Evolutionary conservation across 371 early-diverging fungal genomes (phyloP), one percentile per base, ranked within the genome.

Genomic region (Mitosporidium daphniae): DNA sequence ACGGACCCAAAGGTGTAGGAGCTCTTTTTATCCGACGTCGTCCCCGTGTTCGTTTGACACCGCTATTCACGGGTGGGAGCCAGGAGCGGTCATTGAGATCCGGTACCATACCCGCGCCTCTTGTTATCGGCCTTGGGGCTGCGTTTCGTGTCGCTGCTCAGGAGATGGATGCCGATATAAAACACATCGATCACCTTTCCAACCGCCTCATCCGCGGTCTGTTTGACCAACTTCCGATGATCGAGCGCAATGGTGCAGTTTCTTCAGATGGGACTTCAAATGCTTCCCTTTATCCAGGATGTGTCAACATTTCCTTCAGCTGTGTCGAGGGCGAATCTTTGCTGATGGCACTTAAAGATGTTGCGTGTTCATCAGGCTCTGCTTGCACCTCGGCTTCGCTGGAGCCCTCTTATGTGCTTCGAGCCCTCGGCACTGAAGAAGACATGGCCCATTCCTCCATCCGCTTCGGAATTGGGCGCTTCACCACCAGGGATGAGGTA

Each of bases 301-400:
- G 98, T 44, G 65, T 94, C 31, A 97, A 97, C 42, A 48, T 97
- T 25, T 84, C 86, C n/a, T 97, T 97, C 41, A 68, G 84, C 2
- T 91, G 82, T 47, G 82, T 97, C 11, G 98, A 97, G 51, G 98
- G 98, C 28, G 98, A 97, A 50, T 82, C 86, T 1, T 58, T 97
- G 21, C 45, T 97, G 27, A 91, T 97, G 93, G 84, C 84, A 0
- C 55, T 97, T 10, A 94, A 93, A 44, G 73, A 84, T 29, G 68
- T 91, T 38, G 94, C 98, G 0, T 51, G 94, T 21, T 75, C 77
- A 4, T 78, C 80, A 14, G 98, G 98, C 7, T 71, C 72, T 21
- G 98, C 98, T 0, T 97, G 98, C 53, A 97, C 98, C 2, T 74
- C 75, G 24, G 91, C 98, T 6, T 82, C 82, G 0, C 50, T 94